Base-by-base conservation (phyloP, 805 yeast genomes). In the Ogataea methanolica region DNA sequence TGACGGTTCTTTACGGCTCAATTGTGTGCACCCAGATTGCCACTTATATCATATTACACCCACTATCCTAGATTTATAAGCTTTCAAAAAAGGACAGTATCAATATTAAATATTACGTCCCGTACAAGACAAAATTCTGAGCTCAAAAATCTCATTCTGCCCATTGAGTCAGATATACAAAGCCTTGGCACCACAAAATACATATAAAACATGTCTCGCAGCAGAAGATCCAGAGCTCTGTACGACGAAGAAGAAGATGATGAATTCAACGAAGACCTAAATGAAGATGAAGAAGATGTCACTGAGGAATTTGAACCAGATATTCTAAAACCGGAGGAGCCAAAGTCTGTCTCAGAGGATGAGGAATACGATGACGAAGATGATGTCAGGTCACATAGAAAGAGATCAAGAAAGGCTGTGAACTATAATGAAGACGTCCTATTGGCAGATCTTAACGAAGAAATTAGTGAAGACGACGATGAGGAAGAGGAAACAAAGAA, bases 381-480 rank as follows among this genome's bases (percentile, higher is more conserved):
- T 33, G 47, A 34, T 8, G 39, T 45, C 37, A 62, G 54, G 52
- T 51, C 57, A 14, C 60, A 57, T 36, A 52, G 65, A 38, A 63
- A 60, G 41, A 58, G 67, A 42, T 41, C 71, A 60, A 55, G 63
- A 29, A 56, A 56, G 35, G 41, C 57, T 12, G 61, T 66, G 23
- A 66, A 65, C 45, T 66, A 66, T 42, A 66, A 66, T 42, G 70
- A 66, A 48, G 70, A 66, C 45, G 58, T 53, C 16, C 51, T 51
- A 2, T 48, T 61, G 15, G 58, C 56, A 19, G 61, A 51, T 6
- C 39, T 65, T 2, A 61, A 59, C 22, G 65, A 56, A 26, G 62
- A 55, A 33, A 42, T 54, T 12, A 70, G 63, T 15, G 52, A 46
- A 11, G 43, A 44, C 26, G 46, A 48, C 16, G 53, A 46, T 43